Percentiles rank a stretch among this genome's conserved stretches.
Evolutionary conservation across 345 rosid species (phyloP).

Genomic region (Microcos paniculata): DNA sequence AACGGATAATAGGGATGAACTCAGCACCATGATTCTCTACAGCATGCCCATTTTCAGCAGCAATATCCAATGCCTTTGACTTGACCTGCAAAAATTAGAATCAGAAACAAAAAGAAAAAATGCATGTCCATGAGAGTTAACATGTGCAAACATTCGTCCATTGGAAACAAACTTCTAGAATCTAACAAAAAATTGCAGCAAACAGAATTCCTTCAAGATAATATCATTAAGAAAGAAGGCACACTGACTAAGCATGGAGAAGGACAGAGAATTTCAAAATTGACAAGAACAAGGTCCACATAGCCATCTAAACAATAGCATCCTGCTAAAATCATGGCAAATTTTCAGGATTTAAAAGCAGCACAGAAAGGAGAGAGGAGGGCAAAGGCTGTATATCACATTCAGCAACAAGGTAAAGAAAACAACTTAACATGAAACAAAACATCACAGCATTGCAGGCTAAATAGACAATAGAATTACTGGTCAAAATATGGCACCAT

Average conservation of each 20-base stretch:
- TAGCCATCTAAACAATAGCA: not conserved
- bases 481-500: too few relatives aligned
- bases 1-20: slow-evolving; percentile 64
- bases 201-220: not conserved
- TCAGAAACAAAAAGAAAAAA: slow-evolving; percentile 17
- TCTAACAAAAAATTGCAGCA: not conserved
- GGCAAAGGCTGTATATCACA: not conserved
- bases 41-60: slow-evolving; percentile 37
- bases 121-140: not conserved
- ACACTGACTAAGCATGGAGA: not conserved
- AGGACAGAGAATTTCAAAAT: not conserved
- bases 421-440: too few relatives aligned
- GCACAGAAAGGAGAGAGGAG: not conserved
- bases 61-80: slow-evolving; percentile 42
- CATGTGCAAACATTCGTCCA: not conserved
- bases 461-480: too few relatives aligned
- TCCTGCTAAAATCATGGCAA: not conserved
- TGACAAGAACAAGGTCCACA: not conserved
- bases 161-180: not conserved
- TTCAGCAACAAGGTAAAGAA: not conserved
- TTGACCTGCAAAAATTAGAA: slow-evolving; percentile 51
- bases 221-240: not conserved
- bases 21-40: slow-evolving; percentile 36
- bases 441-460: too few relatives aligned
- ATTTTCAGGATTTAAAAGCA: not conserved